Conservation (phyloP, 2,329 filamentous ascomycete genomes). For the Zymoseptoria pseudotritici region DNA sequence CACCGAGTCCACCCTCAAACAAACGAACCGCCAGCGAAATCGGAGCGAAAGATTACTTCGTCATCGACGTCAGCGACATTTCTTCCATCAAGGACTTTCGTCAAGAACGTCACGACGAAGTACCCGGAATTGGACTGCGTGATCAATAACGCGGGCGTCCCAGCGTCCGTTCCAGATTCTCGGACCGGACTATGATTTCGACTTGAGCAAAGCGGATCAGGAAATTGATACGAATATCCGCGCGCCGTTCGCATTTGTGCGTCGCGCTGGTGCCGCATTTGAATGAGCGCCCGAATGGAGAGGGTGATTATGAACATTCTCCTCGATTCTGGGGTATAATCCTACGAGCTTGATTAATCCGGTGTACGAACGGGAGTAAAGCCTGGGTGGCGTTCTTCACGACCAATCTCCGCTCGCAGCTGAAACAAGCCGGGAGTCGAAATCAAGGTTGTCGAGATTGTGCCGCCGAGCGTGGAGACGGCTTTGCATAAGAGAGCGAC, state of each 20-base stretch:
- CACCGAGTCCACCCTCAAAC: slow-evolving; percentile 47
- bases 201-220: slow-evolving; percentile 46
- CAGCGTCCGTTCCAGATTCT: slow-evolving; percentile 47
- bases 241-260: slow-evolving; percentile 50
- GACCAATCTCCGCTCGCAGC: slow-evolving; percentile 48
- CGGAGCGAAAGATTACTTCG: slow-evolving; percentile 45
- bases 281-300: slow-evolving; percentile 33
- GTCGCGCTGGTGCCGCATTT: slow-evolving; percentile 46
- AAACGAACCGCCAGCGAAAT: slow-evolving; percentile 36
- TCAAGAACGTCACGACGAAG: slow-evolving; percentile 39
- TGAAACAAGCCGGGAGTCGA: slow-evolving; percentile 34
- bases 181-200: slow-evolving; percentile 30
- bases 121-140: slow-evolving; percentile 52
- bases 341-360: slow-evolving; percentile 50
- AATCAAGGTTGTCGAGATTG: slow-evolving; percentile 49
- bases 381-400: slow-evolving; percentile 52
- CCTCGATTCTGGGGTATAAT: slow-evolving; percentile 46
- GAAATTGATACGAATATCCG: slow-evolving; percentile 54
- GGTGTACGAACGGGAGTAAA: slow-evolving; percentile 53
- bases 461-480: slow-evolving; percentile 48
- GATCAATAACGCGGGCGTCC: slow-evolving; percentile 52
- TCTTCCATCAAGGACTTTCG: slow-evolving; percentile 39
- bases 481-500: slow-evolving; percentile 49
- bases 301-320: slow-evolving; percentile 50
- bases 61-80: slow-evolving; percentile 44